These are phyloP conservation scores for Protoeuglena noctilucae DNA, from an alignment of 139 green algal species.

Conservation along the genomic window DNA sequence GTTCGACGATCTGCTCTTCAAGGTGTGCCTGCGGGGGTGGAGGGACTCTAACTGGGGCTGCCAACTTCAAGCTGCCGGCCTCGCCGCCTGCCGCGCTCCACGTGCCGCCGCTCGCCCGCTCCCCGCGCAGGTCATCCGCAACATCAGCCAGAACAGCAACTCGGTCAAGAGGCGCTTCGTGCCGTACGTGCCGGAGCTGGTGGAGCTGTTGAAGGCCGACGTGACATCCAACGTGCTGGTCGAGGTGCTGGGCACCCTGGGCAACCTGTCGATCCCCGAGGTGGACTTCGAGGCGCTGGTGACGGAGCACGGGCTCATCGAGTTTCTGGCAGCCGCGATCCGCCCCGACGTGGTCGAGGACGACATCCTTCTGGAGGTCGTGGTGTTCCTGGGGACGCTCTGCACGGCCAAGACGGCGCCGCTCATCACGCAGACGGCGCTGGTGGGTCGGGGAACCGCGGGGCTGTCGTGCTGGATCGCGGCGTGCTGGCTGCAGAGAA, in stretches of 20 bases:
- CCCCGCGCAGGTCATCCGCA: no score
- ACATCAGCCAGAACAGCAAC: slow-evolving; percentile 28
- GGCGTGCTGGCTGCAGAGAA: no score
- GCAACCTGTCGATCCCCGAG: slow-evolving; percentile 52
- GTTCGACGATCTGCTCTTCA: slow-evolving; percentile 59
- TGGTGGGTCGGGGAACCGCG: no score
- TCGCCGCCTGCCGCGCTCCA: no score
- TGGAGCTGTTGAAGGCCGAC: slow-evolving; percentile 37
- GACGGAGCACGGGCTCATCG: slow-evolving; percentile 38
- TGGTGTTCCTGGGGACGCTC: slow-evolving; percentile 54
- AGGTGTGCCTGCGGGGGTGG: no score
- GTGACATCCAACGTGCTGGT: slow-evolving; percentile 46
- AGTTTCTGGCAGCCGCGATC: slow-evolving; percentile 36
- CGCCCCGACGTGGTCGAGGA: slow-evolving; percentile 30
- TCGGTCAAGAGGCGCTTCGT: slow-evolving; percentile 30
- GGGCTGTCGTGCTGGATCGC: no score
- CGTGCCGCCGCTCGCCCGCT: no score
- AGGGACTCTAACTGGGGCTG: no score
- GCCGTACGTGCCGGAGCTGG: slow-evolving; percentile 41
- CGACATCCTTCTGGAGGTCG: slow-evolving; percentile 54
- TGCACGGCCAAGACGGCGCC: slow-evolving; percentile 39
- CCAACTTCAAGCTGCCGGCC: no score
- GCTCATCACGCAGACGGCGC: slow-evolving; percentile 24
- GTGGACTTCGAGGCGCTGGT: slow-evolving; percentile 43
- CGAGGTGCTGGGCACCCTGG: slow-evolving; percentile 50